Base-by-base conservation (phyloP, 257 asterid species). In the Gardenia jasminoides region DNA sequence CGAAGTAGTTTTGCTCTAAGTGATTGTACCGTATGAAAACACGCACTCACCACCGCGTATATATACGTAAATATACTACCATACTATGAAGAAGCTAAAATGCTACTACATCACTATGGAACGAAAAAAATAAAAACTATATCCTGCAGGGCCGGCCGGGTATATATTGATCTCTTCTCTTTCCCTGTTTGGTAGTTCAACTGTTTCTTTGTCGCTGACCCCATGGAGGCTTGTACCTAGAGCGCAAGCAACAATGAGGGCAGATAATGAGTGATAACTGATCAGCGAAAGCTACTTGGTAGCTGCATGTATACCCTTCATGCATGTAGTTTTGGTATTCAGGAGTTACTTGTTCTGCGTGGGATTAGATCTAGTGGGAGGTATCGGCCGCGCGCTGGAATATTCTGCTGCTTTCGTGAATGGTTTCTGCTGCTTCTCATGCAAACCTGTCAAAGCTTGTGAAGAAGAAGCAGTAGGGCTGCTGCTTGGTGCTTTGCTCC, bases 331-430 rank as follows among this genome's bases (percentile, higher is more conserved):
- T 62, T 24, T 10, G 16, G 33, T 33, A 10, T 1, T 26, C 17
- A 62, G 67, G 16, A 75, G 8, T 78, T 80, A 85, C 86, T 85
- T 82, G 78, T 85, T 85, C 83, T 82, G 88, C 9, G 79, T 85
- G n/a, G 88, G 88, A 66, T 85, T 85, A 7, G 82, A 82, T 67
- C 78, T 67, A 72, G 82, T 85, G 43, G 82, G 83, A 5, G 88
- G 88, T 67, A 85, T 82, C 52, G 24, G 16, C 72, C 84, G 68
- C 50, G 43, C 61, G 33, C 76, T 85, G 22, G 84, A 70, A 33
- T n/a, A n/a, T n/a, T 67, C 76, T 74, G 82, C 82, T 30, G 62
- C 62, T 76, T 80, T 78, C 77, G 75, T 76, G 72, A 79, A 72
- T 67, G 85, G 80, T 1, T 80, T 58, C 41, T 80, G 62, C 76